Evolutionary conservation across 1,139 yeast genomes (phyloP).

Genomic region (Spencermartinsiella ligniputridi): DNA sequence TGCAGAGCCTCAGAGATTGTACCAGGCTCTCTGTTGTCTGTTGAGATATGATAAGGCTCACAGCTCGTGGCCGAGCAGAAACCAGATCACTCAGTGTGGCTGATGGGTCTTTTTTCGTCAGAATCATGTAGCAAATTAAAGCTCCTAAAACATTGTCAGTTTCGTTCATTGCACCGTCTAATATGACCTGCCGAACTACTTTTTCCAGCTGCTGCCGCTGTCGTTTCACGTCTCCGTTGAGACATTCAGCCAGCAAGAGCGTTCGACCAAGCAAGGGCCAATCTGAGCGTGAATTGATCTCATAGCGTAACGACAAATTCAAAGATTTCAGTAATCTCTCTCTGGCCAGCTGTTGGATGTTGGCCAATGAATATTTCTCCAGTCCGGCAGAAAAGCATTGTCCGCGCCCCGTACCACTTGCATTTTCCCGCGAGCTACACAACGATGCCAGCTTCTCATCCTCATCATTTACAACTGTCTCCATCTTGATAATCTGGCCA

Average conservation of each 20-base stretch:
- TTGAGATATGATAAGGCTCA: not conserved
- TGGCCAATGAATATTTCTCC: not conserved
- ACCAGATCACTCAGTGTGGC: not conserved
- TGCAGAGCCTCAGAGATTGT: slow-evolving; percentile 16
- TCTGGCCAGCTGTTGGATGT: slow-evolving; percentile 10
- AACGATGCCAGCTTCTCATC: slow-evolving; percentile 19
- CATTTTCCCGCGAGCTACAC: not conserved
- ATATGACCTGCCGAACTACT: slow-evolving; percentile 10
- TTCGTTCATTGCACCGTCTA: not conserved
- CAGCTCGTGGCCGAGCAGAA: not conserved
- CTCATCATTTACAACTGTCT: slow-evolving; percentile 34
- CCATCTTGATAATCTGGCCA: slow-evolving; percentile 59
- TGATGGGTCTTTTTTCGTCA: not conserved
- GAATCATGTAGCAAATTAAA: not conserved
- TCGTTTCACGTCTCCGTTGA: slow-evolving; percentile 6
- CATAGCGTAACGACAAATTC: slow-evolving; percentile 9
- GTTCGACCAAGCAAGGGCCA: slow-evolving; percentile 15
- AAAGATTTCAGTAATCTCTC: slow-evolving; percentile 9
- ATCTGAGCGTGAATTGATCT: slow-evolving; percentile 10
- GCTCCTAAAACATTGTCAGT: not conserved
- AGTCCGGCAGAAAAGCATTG: not conserved
- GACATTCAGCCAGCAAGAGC: slow-evolving; percentile 12
- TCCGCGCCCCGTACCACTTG: not conserved
- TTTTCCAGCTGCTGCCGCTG: slow-evolving; percentile 8
- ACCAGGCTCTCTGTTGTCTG: slow-evolving; percentile 5